Percentiles rank a stretch among this genome's conserved stretches.
These are phyloP conservation scores for Saccharomyces pastorianus DNA, from an alignment of 1,139 yeast species.

Conservation along the genomic window DNA sequence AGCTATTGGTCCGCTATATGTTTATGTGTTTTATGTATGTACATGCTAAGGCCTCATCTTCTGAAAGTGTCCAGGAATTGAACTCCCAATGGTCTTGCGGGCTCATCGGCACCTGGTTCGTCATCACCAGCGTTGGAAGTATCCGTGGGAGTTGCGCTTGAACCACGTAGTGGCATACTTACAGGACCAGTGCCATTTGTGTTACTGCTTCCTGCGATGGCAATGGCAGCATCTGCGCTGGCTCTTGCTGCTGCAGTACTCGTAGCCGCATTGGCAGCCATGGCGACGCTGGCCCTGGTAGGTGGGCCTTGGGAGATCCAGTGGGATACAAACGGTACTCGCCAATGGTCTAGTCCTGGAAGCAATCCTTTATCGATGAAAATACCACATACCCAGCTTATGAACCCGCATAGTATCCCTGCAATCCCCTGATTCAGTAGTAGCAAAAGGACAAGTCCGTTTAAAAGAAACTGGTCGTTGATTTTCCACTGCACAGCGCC, in stretches of 20 bases:
- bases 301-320: conserved; percentile 1
- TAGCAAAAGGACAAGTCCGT: conserved; percentile 18
- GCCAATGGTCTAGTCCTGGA: conserved; percentile 24
- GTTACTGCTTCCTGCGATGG: neutral
- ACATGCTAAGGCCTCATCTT: conserved; percentile 12
- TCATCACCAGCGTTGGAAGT: conserved; percentile 18
- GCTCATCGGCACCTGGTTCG: conserved; percentile 25
- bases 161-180: neutral
- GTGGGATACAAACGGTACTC: conserved; percentile 16
- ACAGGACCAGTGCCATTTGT: conserved; percentile 2
- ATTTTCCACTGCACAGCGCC: conserved; percentile 16
- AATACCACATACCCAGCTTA: conserved; percentile 28
- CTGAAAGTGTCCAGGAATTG: conserved; percentile 30
- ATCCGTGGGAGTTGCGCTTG: conserved; percentile 1
- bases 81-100: conserved; percentile 27
- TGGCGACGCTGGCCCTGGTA: neutral
- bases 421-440: conserved; percentile 26
- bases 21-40: neutral
- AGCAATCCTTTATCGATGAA: conserved; percentile 26
- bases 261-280: neutral
- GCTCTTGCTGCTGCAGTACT: conserved; percentile 1
- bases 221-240: conserved; percentile 1
- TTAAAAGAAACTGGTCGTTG: conserved; percentile 27
- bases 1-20: neutral
- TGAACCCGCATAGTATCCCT: conserved; percentile 24